These are phyloP conservation scores for Crepidotus variabilis DNA, from an alignment of 768 basidiomycete genomes.

Conservation along the genomic window DNA sequence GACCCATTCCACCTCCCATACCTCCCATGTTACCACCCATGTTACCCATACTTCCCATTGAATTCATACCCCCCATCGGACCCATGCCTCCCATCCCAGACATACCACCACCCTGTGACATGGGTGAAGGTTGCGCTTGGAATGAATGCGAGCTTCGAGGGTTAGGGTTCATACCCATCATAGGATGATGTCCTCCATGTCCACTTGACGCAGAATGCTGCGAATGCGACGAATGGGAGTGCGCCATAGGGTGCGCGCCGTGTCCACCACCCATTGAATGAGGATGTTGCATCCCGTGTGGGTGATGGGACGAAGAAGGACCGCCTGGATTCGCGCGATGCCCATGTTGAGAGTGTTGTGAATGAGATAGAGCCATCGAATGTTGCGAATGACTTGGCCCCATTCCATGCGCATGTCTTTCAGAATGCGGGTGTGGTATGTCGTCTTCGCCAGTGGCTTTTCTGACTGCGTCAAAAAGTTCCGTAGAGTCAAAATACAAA, in stretches of 20 bases:
- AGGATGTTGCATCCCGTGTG: constrained; percentile 18
- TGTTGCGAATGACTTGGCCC: constrained; percentile 25
- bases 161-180: background rate
- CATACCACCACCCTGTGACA: background rate
- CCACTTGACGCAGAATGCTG: background rate
- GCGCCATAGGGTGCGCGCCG: constrained; percentile 17
- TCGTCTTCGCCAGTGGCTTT: constrained; percentile 38
- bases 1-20: background rate
- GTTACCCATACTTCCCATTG: background rate
- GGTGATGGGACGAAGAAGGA: constrained; percentile 18
- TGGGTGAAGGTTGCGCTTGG: background rate
- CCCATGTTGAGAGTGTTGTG: background rate
- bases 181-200: constrained; percentile 3
- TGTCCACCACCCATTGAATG: constrained; percentile 12
- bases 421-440: background rate
- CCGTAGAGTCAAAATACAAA: constrained; percentile 69
- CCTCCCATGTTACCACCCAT: constrained; percentile 6
- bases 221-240: constrained; percentile 2
- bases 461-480: constrained; percentile 50
- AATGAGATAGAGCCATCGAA: constrained; percentile 9
- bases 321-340: background rate
- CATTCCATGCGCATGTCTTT: constrained; percentile 25
- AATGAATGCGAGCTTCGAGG: background rate
- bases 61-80: background rate
- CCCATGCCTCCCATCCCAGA: background rate